Percentiles rank a stretch among this genome's conserved stretches.
Evolutionary conservation across 2,329 filamentous ascomycete genomes (phyloP).

Genomic region (Pseudogymnoascus sp.): DNA sequence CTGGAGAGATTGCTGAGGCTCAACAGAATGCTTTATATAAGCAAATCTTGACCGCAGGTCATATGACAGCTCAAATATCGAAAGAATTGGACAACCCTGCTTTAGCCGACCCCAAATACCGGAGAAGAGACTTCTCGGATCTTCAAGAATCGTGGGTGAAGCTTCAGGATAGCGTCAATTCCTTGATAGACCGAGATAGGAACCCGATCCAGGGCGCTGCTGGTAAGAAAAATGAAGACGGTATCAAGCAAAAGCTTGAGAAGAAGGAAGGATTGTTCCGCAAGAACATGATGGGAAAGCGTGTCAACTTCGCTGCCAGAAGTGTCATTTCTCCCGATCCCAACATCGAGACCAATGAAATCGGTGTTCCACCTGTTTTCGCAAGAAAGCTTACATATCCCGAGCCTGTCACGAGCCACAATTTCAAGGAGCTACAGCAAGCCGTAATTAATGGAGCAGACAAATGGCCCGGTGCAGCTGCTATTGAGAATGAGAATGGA

Average conservation of each 20-base stretch:
- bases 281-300: conserved; percentile 99
- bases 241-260: conserved; percentile 95
- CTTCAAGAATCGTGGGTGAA: conserved; percentile 75
- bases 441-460: conserved; percentile 92
- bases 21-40: conserved; percentile 86
- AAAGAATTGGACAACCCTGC: conserved; percentile 47
- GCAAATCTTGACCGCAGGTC: conserved; percentile 67
- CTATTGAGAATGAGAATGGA: conserved; percentile 93
- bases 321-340: conserved; percentile 98
- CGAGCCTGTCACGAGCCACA: conserved; percentile 94
- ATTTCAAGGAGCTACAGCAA: conserved; percentile 91
- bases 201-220: conserved; percentile 75
- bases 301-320: conserved; percentile 94
- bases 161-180: conserved; percentile 84
- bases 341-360: conserved; percentile 98
- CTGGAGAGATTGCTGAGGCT: conserved; percentile 75
- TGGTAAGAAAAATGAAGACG: conserved; percentile 73
- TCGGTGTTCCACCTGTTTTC: conserved; percentile 96
- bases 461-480: conserved; percentile 88
- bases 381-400: conserved; percentile 93
- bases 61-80: conserved; percentile 65
- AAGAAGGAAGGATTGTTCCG: conserved; percentile 98
- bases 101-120: conserved; percentile 28
- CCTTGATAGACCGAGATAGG: conserved; percentile 82
- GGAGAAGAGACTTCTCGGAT: conserved; percentile 60